These are phyloP conservation scores for Fraxinus dipetala DNA, from an alignment of 305 asterid species.

Conservation along the genomic window DNA sequence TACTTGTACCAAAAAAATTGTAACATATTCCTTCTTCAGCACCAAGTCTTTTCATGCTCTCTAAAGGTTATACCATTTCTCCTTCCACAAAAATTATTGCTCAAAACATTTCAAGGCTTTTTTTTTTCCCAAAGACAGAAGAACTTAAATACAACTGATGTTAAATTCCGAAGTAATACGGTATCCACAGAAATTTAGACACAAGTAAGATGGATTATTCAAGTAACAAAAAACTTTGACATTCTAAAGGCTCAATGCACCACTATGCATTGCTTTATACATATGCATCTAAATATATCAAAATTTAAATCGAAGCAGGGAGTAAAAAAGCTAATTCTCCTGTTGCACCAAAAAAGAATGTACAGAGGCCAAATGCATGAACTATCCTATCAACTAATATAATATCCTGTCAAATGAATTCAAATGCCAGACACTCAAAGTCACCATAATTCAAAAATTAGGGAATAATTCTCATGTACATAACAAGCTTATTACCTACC, in stretches of 20 bases:
- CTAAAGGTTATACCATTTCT: background rate
- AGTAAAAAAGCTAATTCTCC: background rate
- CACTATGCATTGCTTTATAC: background rate
- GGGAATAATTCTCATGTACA: background rate
- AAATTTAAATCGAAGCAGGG: background rate
- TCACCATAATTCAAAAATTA: background rate
- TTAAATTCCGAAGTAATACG: background rate
- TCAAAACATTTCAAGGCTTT: background rate
- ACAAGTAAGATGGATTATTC: background rate
- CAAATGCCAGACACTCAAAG: background rate
- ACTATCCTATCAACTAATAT: background rate
- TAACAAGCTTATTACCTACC: constrained; percentile 36
- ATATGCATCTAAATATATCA: background rate
- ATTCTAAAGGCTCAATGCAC: background rate
- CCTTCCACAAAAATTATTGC: background rate
- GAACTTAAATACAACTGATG: background rate
- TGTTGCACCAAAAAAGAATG: background rate
- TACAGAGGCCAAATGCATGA: background rate
- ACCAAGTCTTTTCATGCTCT: background rate
- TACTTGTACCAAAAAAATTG: background rate
- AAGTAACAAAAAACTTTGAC: background rate
- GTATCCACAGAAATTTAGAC: background rate
- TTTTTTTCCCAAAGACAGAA: background rate
- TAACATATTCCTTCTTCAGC: background rate
- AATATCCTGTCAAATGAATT: constrained; percentile 1